Conservation (phyloP, 1,284 basidiomycete species). For the Waitea zeae region DNA sequence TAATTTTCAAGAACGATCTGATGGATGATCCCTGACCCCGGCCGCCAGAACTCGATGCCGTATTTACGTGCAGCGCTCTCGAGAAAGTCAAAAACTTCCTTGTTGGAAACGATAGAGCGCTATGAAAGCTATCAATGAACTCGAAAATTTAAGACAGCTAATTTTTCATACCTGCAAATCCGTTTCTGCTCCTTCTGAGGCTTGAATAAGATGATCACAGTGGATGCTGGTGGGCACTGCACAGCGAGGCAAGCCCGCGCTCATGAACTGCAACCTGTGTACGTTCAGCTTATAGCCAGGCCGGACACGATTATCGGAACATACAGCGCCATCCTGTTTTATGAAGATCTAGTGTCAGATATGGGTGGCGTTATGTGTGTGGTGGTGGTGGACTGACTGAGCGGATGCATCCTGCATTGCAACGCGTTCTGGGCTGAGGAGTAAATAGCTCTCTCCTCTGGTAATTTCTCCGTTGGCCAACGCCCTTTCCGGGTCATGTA, state of each 20-base stretch:
- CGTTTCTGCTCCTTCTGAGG: slow-evolving; percentile 65
- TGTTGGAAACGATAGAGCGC: slow-evolving; percentile 78
- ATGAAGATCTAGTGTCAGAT: neutral
- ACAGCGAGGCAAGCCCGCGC: slow-evolving; percentile 74
- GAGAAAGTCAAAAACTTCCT: slow-evolving; percentile 97
- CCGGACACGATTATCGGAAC: slow-evolving; percentile 10
- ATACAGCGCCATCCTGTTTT: slow-evolving; percentile 59
- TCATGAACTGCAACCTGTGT: slow-evolving; percentile 91
- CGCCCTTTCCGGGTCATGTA: slow-evolving; percentile 64
- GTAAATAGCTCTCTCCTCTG: slow-evolving; percentile 82
- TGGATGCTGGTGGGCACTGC: slow-evolving; percentile 84
- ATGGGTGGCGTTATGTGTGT: neutral
- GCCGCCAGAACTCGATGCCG: slow-evolving; percentile 91
- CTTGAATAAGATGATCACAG: slow-evolving; percentile 95
- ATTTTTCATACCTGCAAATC: slow-evolving; percentile 53
- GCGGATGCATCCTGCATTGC: slow-evolving; percentile 99
- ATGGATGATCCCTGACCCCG: slow-evolving; percentile 93
- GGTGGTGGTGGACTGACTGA: slow-evolving; percentile 39
- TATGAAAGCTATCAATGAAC: slow-evolving; percentile 13
- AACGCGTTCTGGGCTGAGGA: slow-evolving; percentile 82
- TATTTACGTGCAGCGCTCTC: slow-evolving; percentile 92
- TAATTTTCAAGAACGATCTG: slow-evolving; percentile 99
- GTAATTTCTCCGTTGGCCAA: slow-evolving; percentile 51
- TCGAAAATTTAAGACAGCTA: slow-evolving; percentile 1
- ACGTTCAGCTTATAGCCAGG: slow-evolving; percentile 3